Percentiles rank a stretch among this genome's conserved stretches.
phyloP scores from a whole-genome alignment of 257 asterid species.

The Solanum chmielewskii region DNA sequence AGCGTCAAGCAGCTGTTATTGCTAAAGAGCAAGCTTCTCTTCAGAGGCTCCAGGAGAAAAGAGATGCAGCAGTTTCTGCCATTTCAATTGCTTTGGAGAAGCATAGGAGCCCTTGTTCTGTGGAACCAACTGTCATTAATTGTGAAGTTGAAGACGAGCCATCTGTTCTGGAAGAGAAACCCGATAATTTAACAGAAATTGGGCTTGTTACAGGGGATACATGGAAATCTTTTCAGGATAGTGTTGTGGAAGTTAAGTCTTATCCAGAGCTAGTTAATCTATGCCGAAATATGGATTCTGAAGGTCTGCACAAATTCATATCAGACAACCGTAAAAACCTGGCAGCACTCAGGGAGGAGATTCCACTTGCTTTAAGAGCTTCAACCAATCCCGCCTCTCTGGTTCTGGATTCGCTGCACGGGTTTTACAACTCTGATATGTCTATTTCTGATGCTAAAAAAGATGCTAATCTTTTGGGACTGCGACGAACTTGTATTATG shows the following conservation, averaged over 20 bases:
- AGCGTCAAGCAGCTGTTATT: constrained; percentile 62
- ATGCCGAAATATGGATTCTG: constrained; percentile 83
- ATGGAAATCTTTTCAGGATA: constrained; percentile 21
- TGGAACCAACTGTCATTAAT: constrained; percentile 12
- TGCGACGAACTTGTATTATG: constrained; percentile 94
- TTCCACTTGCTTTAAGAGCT: constrained; percentile 73
- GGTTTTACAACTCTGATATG: constrained; percentile 58
- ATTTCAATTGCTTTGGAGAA: constrained; percentile 52
- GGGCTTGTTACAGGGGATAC: constrained; percentile 14
- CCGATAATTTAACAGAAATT: constrained; percentile 17
- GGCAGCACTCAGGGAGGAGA: constrained; percentile 71
- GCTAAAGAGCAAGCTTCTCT: constrained; percentile 83
- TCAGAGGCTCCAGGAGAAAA: constrained; percentile 84
- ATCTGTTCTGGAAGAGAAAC: constrained; percentile 24
- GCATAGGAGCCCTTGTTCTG: constrained; percentile 30
- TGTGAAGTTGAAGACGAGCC: constrained; percentile 30
- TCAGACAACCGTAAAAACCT: constrained; percentile 93
- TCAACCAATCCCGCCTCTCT: constrained; percentile 73
- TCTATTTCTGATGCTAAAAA: constrained; percentile 58
- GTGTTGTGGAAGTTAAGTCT: constrained; percentile 42
- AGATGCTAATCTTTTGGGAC: constrained; percentile 73
- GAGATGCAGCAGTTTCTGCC: constrained; percentile 90
- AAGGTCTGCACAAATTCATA: constrained; percentile 83
- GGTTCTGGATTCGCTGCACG: constrained; percentile 77
- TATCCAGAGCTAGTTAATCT: constrained; percentile 72